Evolutionary conservation across 495 filamentous ascomycete species (phyloP).

Genomic region (Talaromyces borbonicus): DNA sequence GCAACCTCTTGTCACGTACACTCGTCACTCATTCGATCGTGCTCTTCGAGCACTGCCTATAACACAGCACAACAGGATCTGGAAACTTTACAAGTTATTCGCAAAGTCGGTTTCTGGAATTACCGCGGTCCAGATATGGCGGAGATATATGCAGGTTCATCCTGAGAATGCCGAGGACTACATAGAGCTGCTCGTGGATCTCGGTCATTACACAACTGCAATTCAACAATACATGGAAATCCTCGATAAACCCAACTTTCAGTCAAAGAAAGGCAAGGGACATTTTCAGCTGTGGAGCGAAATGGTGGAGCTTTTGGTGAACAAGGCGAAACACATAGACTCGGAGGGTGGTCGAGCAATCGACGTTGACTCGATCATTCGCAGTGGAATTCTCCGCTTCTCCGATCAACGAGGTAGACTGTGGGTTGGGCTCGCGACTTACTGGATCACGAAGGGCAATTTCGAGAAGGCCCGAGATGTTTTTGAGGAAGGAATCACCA

Average conservation of each 20-base stretch:
- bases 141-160: conserved; percentile 95
- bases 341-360: conserved; percentile 70
- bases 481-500: conserved; percentile 94
- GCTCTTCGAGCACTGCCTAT: conserved; percentile 90
- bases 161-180: conserved; percentile 95
- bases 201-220: conserved; percentile 81
- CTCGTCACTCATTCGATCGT: conserved; percentile 85
- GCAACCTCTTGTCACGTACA: conserved; percentile 87
- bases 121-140: conserved; percentile 89
- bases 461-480: conserved; percentile 88
- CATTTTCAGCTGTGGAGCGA: conserved; percentile 97
- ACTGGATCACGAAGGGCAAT: conserved; percentile 88
- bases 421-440: conserved; percentile 94
- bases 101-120: conserved; percentile 86
- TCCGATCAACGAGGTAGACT: conserved; percentile 90
- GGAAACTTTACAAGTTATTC: conserved; percentile 85
- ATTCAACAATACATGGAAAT: conserved; percentile 90
- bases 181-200: conserved; percentile 75
- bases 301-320: conserved; percentile 95
- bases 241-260: conserved; percentile 83
- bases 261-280: conserved; percentile 86
- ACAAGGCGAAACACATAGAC: conserved; percentile 76
- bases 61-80: conserved; percentile 95
- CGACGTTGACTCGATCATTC: conserved; percentile 86
- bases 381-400: conserved; percentile 88